Base-by-base conservation (phyloP, 495 filamentous ascomycete species). In the Daldinia vernicosa region DNA sequence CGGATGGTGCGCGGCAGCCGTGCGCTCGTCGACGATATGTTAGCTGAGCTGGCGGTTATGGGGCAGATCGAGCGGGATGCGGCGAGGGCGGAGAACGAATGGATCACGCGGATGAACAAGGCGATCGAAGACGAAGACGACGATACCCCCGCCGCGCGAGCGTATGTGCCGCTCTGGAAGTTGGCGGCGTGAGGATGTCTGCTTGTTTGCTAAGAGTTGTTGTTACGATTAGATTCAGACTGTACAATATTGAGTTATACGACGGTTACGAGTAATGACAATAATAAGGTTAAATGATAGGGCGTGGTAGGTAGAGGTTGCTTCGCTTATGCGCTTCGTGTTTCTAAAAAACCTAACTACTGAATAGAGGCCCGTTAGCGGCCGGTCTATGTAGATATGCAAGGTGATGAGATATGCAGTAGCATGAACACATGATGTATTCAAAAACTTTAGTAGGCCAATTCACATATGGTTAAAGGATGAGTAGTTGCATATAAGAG, bases 41-140 rank as follows among this genome's bases (percentile, higher is more conserved):
- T 84, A 53, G 74, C 69, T 19, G 85, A 86, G 71, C 75, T 88
- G 47, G 65, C 65, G 3, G 30, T 80, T 9, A 87, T 88, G 85
- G 77, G 77, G 52, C 70, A 76, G 67, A 82, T 87, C 35, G 82
- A 86, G 74, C 66, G 72, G 27, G 84, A 85, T 59, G 81, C 79
- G 6, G 72, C 79, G 39, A 67, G 66, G 14, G 73, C 76, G 19
- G 85, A 88, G 74, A 76, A 76, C 32, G 71, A 69, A 24, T 88
- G 85, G 85, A 83, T 87, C 54, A 77, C 73, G 66, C 63, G 50
- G 51, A 82, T 85, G 77, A 86, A 84, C 52, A 66, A 67, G 53
- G 72, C 64, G n/a, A 60, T 77, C 63, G 65, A 79, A 26, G 76
- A 73, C 19, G 71, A 75, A 11, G 77, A 71, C 39, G 67, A 74